Evolutionary conservation across 2,329 filamentous ascomycete genomes (phyloP), one percentile per base, ranked within the genome.

Genomic region (Grosmannia clavigera): DNA sequence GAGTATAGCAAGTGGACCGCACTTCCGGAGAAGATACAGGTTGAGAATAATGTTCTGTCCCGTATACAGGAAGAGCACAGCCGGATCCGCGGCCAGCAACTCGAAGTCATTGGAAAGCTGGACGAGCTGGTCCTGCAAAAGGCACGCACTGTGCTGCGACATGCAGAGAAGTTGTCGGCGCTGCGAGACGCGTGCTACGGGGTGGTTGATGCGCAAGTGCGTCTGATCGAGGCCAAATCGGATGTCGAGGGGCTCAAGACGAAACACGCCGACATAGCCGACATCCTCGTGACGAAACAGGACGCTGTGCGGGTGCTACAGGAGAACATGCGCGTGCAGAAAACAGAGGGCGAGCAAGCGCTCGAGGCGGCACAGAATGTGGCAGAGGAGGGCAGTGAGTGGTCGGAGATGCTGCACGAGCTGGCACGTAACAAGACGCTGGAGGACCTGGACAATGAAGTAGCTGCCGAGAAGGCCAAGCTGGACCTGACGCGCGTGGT

Each of bases 401-500:
- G 73, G 62, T 66, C 67, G 50, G 72, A 76, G 0, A 70, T 76
- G 19, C 73, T 82, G 57, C 70, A 69, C 1, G 70, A 72, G 1
- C 68, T 84, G 14, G 72, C 76, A 1, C 67, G 73, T 12, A 75
- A 73, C 3, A 81, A 81, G 68, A 80, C 78, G 1, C 67, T 81
- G 0, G 84, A 88, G 55, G 80, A 86, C 3, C 75, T 96, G 7
- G 81, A 88, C 33, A 78, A 81, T 11, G 86, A 95, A 62, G 88
- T 96, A 57, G 79, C 84, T 27, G 84, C 86, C 0, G 86, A 91
- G 69, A 78, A 82, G 63, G 85, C 87, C 29, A 86, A 87, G 62
- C 81, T 97, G 3, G 87, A 91, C 61, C 81, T 94, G 64, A 87
- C 94, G 59, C 86, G 91, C 61, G 86, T 85, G 48, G 87, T 87